phyloP scores from a whole-genome alignment of 805 yeast genomes.

The Yarrowia yakushimensis region DNA sequence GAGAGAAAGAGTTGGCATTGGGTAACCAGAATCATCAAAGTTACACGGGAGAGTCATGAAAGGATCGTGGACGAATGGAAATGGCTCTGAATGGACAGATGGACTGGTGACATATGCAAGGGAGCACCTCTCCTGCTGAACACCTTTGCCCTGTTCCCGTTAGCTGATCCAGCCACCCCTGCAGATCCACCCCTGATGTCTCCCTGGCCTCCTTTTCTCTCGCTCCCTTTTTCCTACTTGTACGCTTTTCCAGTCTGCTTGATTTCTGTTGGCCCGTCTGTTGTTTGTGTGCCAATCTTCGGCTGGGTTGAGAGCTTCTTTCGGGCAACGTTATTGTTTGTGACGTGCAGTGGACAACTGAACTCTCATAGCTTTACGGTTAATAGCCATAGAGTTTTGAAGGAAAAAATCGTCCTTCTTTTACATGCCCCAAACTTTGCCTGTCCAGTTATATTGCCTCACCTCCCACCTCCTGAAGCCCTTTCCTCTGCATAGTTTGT shows the following conservation, averaged over 20 bases:
- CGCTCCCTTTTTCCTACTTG: conserved; percentile 3
- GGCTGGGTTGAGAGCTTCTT: conserved; percentile 17
- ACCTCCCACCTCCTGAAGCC: conserved; percentile 12
- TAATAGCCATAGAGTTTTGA: background rate
- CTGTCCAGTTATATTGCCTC: conserved; percentile 22
- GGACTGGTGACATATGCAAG: background rate
- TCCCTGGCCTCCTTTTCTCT: conserved; percentile 2
- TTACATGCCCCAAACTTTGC: conserved; percentile 19
- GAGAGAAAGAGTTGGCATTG: background rate
- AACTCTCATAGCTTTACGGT: background rate
- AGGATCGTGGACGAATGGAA: background rate
- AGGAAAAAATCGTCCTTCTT: background rate
- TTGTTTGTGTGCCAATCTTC: conserved; percentile 3
- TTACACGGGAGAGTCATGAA: conserved; percentile 12
- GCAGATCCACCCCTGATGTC: conserved; percentile 1
- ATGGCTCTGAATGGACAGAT: background rate
- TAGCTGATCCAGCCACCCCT: conserved; percentile 17
- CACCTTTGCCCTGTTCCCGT: background rate
- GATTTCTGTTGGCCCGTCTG: background rate
- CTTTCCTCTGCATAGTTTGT: conserved; percentile 15
- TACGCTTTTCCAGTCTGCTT: background rate
- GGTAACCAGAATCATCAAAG: background rate
- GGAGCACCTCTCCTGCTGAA: background rate
- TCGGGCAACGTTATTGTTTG: conserved; percentile 21
- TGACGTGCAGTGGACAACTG: conserved; percentile 3